A percentile compares a stretch with the other conserved stretches of the same genome.
Conservation (phyloP, 495 filamentous ascomycete genomes). For the Penicillium argentinense region DNA sequence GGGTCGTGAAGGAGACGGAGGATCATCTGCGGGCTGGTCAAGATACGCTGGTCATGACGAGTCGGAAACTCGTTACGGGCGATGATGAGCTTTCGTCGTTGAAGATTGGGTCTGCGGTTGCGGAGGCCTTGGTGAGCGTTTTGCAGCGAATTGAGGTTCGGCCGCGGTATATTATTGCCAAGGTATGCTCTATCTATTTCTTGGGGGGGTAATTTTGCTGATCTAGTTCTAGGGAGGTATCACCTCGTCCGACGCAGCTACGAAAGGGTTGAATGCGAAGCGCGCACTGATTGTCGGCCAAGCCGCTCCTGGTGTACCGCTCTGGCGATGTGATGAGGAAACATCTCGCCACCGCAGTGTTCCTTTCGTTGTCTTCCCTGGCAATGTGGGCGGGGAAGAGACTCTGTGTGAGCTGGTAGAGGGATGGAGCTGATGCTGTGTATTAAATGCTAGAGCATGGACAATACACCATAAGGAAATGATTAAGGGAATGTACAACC, state of each 20-base stretch:
- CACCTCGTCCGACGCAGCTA: slow-evolving; percentile 54
- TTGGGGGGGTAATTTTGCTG: background rate
- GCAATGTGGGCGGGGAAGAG: slow-evolving; percentile 53
- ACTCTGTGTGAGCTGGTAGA: slow-evolving; percentile 44
- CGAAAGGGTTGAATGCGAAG: slow-evolving; percentile 51
- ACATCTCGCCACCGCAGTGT: slow-evolving; percentile 45
- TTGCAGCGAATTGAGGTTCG: slow-evolving; percentile 39
- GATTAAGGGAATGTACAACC: no score
- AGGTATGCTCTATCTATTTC: slow-evolving; percentile 28
- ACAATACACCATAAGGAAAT: no score
- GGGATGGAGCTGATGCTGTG: slow-evolving; percentile 29
- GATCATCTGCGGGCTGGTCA: slow-evolving; percentile 25
- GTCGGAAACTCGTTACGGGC: slow-evolving; percentile 48
- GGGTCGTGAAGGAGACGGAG: slow-evolving; percentile 30
- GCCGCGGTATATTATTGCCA: slow-evolving; percentile 55
- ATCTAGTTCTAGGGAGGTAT: slow-evolving; percentile 44
- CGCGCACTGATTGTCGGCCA: slow-evolving; percentile 53
- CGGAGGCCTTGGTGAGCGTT: slow-evolving; percentile 45
- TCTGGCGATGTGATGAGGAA: slow-evolving; percentile 54
- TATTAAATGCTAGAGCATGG: background rate
- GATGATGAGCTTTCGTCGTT: slow-evolving; percentile 43
- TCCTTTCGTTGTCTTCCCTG: slow-evolving; percentile 57
- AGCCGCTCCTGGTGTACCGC: slow-evolving; percentile 53
- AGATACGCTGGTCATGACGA: slow-evolving; percentile 56
- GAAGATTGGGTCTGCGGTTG: slow-evolving; percentile 45